Evolutionary conservation across 2,329 filamentous ascomycete species (phyloP), one percentile per base, ranked within the genome.

Genomic region (Chaetomium sp.): DNA sequence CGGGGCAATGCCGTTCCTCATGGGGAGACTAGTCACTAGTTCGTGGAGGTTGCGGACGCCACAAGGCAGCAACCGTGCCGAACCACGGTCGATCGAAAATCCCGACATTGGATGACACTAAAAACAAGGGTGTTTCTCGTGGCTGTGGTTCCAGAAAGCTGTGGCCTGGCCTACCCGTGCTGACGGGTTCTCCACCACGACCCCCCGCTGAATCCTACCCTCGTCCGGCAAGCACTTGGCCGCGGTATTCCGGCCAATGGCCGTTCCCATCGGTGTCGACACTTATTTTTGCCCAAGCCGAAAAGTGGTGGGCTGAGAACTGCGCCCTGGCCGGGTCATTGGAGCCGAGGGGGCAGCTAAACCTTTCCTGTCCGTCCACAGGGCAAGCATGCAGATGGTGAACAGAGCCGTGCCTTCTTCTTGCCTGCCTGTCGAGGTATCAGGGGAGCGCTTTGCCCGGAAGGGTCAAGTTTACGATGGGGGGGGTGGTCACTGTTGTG

Each of bases 241-340:
- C 59, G 47, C 64, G 57, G 68, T 66, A 71, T 63, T 49, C 47
- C 59, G 64, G 60, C 70, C 70, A 72, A 71, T 72, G 60, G 38
- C 49, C 33, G 57, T 19, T 16, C n/a, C 21, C 19, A n/a, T 64
- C 25, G 35, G 21, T 47, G 13, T 29, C 21, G 29, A 51, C 47
- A 42, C 57, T 65, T 67, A 67, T 67, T 68, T 70, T 68, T 68
- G 65, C 67, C 64, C 67, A 62, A 62, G 68, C 67, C 65, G 62
- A 65, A 61, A 54, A 19, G 64, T 10, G 50, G 45, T 16, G 33
- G 61, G 65, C 64, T 68, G 64, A 61, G 45, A 42, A 57, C 68
- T 70, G 70, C 68, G 70, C 69, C 69, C 13, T 67, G 65, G 45
- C 49, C 42, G 27, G 38, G 13, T 45, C 19, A 35, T 50, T 50